Evolutionary conservation across 805 yeast species (phyloP).

Genomic region (Nakazawaea holstii): DNA sequence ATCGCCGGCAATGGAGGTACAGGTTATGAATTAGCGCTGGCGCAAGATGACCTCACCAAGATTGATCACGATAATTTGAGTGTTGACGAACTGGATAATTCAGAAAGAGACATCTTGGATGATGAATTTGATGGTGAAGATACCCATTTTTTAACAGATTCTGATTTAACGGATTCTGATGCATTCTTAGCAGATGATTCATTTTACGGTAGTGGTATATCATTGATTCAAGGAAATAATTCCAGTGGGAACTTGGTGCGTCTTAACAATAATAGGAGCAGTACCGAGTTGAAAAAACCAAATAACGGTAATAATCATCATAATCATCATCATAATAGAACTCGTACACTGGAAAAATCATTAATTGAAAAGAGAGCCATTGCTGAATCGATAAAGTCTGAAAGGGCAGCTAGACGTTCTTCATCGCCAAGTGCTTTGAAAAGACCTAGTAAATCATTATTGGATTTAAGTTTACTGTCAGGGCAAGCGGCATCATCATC

Average conservation of each 20-base stretch:
- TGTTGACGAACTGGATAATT: constrained; percentile 16
- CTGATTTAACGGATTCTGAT: constrained; percentile 39
- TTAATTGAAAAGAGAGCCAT: background rate
- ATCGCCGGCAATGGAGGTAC: constrained; percentile 11
- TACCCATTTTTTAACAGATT: constrained; percentile 26
- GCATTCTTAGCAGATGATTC: constrained; percentile 29
- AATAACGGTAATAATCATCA: background rate
- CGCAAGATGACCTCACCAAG: constrained; percentile 9
- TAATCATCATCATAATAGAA: background rate
- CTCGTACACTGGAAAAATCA: background rate
- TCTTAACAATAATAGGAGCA: background rate
- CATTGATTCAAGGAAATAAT: constrained; percentile 1
- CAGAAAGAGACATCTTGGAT: constrained; percentile 22
- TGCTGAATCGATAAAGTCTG: background rate
- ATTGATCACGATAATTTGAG: constrained; percentile 8
- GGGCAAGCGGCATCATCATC: background rate
- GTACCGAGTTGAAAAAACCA: background rate
- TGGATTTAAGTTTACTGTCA: background rate
- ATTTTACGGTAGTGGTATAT: constrained; percentile 10
- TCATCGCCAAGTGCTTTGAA: background rate
- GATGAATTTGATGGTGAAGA: constrained; percentile 25
- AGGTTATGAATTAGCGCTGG: background rate
- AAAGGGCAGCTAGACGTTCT: background rate
- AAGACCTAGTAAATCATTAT: constrained; percentile 3
- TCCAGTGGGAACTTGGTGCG: background rate